These are phyloP conservation scores for Boletus pseudopeckii DNA, from an alignment of 768 basidiomycete species.

Conservation along the genomic window DNA sequence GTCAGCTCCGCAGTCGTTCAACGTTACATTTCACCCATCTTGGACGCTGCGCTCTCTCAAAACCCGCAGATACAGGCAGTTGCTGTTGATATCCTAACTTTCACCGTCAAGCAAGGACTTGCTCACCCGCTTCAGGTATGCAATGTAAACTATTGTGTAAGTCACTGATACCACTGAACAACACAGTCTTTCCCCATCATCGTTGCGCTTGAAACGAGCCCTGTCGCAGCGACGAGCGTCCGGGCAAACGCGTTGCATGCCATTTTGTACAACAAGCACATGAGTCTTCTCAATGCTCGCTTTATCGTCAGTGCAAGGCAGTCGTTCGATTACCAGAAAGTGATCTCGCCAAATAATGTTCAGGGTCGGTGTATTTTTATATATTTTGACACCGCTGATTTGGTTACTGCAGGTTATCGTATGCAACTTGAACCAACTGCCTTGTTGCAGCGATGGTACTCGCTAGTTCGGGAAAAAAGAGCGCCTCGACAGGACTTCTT, in stretches of 20 bases:
- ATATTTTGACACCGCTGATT: background rate
- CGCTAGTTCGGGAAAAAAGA: conserved; percentile 89
- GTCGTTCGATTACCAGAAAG: conserved; percentile 82
- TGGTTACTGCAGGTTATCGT: conserved; percentile 53
- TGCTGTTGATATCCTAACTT: conserved; percentile 87
- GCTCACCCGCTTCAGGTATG: conserved; percentile 89
- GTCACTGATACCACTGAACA: background rate
- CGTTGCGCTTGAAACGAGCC: conserved; percentile 88
- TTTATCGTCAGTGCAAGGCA: conserved; percentile 76
- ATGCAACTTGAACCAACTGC: conserved; percentile 64
- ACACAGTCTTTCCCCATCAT: conserved; percentile 84
- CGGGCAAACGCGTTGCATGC: conserved; percentile 80
- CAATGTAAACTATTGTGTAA: background rate
- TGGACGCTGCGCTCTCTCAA: conserved; percentile 75
- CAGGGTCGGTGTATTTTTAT: conserved; percentile 43
- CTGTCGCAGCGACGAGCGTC: conserved; percentile 53
- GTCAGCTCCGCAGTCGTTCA: conserved; percentile 94
- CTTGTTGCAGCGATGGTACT: conserved; percentile 86
- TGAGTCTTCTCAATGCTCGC: conserved; percentile 82
- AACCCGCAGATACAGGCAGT: conserved; percentile 69
- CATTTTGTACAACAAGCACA: conserved; percentile 83
- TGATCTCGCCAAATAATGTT: conserved; percentile 43
- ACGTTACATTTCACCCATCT: conserved; percentile 79
- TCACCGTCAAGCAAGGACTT: conserved; percentile 92
- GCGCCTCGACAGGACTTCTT: conserved; percentile 81